Evolutionary conservation across 2,329 filamentous ascomycete genomes (phyloP), one percentile per base, ranked within the genome.

Genomic region (Stagonosporopsis chrysanthemi): DNA sequence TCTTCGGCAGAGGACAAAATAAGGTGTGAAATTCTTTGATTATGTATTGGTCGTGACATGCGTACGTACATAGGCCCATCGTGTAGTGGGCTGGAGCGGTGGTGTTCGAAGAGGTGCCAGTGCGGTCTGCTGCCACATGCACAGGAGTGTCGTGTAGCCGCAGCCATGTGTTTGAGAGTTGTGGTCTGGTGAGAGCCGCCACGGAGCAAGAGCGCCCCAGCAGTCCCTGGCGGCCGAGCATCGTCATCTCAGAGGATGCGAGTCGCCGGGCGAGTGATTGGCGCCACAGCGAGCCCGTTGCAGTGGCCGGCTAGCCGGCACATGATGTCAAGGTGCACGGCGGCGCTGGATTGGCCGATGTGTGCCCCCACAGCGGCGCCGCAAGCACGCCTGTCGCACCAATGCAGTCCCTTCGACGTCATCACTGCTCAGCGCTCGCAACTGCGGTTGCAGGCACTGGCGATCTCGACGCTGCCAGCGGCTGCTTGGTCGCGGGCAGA

Each of bases 371-470:
- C 31, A 33, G 54, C 43, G 54, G 49, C 55, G 55, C 39, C 44
- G 31, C 15, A 15, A 33, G 31, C 31, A 33, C 4, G 31, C 31
- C 31, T 33, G 31, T 33, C 14, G 31, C 31, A 35, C 29, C 48
- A 48, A 52, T 44, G 39, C 51, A 40, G 31, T 55, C 46, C 23
- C 45, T n/a, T 22, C 44, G 48, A 57, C 54, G 54, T 57, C 54
- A 57, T 57, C 12, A 28, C 26, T 28, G 46, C 52, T 45, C 52
- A 56, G 52, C 52, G 38, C 47, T 43, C 31, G 35, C 54, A 9
- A 48, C 31, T 48, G 54, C 44, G 49, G 54, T 52, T 44, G 54
- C 48, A 48, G 22, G 31, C 38, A 44, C 43, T 40, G 54, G 39
- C 44, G 43, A 57, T 52, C 48, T 42, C 22, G 29, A 38, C 33